These are phyloP conservation scores for Ophiostoma quercus DNA, from an alignment of 2,329 filamentous ascomycete genomes.

Conservation along the genomic window DNA sequence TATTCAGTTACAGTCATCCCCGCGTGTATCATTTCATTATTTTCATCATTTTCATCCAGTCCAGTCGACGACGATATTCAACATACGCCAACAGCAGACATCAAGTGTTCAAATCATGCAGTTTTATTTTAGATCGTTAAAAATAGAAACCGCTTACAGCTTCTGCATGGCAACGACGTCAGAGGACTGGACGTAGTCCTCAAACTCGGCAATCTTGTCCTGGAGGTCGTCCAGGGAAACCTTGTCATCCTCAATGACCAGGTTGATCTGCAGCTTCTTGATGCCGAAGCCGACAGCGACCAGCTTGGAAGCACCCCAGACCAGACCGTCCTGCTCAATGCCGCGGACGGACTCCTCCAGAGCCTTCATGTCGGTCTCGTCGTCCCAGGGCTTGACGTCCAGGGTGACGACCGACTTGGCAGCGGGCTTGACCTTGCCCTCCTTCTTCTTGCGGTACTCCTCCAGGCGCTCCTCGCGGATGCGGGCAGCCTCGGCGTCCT, in stretches of 20 bases:
- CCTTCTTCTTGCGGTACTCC: conserved; percentile 97
- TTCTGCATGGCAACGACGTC: conserved; percentile 91
- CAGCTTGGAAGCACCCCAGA: conserved; percentile 90
- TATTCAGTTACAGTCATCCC: not conserved
- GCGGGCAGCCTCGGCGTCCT: conserved; percentile 78
- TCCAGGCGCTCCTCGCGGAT: conserved; percentile 84
- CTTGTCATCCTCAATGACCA: conserved; percentile 97
- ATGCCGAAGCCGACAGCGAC: conserved; percentile 93
- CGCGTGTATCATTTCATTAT: not conserved
- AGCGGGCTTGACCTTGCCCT: conserved; percentile 78
- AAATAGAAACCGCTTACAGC: conserved; percentile 54
- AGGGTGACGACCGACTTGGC: conserved; percentile 96
- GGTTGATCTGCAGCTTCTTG: conserved; percentile 98
- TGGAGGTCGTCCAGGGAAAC: conserved; percentile 81
- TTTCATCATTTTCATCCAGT: not conserved
- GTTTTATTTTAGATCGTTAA: conserved; percentile 14
- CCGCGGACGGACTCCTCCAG: conserved; percentile 74
- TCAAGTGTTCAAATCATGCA: not conserved
- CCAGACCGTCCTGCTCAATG: conserved; percentile 88
- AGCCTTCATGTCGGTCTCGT: conserved; percentile 85
- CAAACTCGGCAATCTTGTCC: conserved; percentile 73
- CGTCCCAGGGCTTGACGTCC: conserved; percentile 98
- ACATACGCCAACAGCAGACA: not conserved
- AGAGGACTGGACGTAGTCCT: conserved; percentile 94
- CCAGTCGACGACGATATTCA: not conserved